Evolutionary conservation across 805 yeast species (phyloP).

Genomic region (Nakazawaea populi): DNA sequence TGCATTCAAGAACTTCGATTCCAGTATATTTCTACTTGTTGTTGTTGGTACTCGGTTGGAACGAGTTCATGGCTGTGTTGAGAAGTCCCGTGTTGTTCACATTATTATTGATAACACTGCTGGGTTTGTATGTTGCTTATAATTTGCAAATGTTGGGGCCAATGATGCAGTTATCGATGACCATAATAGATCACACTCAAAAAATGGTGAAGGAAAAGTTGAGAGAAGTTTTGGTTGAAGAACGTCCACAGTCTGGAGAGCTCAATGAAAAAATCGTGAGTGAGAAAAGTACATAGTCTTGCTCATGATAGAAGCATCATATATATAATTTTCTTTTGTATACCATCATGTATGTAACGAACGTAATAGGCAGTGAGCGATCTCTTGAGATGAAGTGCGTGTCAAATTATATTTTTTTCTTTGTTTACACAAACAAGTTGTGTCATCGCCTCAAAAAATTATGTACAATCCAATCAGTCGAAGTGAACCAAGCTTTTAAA

Average conservation of each 20-base stretch:
- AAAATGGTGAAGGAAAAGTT: constrained; percentile 54
- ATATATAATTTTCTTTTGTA: background rate
- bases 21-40: constrained; percentile 79
- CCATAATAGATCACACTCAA: constrained; percentile 52
- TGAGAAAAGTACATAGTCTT: background rate
- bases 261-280: background rate
- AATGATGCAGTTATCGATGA: constrained; percentile 50
- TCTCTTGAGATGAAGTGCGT: no score
- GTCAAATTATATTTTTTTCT: no score
- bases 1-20: constrained; percentile 70
- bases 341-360: background rate
- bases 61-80: constrained; percentile 83
- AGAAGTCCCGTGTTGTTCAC: constrained; percentile 82
- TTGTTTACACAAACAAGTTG: no score
- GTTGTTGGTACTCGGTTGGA: constrained; percentile 84
- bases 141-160: constrained; percentile 74
- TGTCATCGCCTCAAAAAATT: background rate
- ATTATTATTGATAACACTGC: constrained; percentile 48
- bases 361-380: background rate
- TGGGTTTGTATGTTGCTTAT: constrained; percentile 62
- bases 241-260: constrained; percentile 15
- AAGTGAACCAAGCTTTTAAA: background rate
- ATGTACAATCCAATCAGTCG: background rate
- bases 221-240: constrained; percentile 53
- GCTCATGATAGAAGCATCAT: background rate